These are phyloP conservation scores for Silene uniflora DNA, from an alignment of 148 eudicot genomes.

Conservation along the genomic window DNA sequence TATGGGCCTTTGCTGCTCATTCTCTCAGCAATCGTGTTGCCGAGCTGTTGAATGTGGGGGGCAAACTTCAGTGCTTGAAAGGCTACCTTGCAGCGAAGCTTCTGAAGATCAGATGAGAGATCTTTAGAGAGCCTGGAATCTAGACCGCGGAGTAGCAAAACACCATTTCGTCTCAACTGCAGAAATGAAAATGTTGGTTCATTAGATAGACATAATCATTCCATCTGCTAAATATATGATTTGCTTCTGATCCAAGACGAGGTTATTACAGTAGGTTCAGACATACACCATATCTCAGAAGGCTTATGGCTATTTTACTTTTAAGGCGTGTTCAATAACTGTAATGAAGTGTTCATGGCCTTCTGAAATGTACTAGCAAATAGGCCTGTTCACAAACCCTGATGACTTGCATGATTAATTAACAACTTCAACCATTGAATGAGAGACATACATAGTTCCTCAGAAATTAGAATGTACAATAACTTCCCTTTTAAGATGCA, in stretches of 20 bases:
- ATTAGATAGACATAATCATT: background rate
- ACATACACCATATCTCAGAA: background rate
- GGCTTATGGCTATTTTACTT: background rate
- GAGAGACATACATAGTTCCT: background rate
- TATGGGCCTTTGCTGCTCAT: slow-evolving; percentile 83
- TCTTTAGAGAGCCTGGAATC: slow-evolving; percentile 90
- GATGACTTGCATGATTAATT: background rate
- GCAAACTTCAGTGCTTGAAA: slow-evolving; percentile 87
- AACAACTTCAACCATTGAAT: background rate
- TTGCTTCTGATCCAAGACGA: too few species aligned
- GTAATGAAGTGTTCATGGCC: background rate
- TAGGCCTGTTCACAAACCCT: background rate
- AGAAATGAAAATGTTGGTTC: slow-evolving; percentile 23
- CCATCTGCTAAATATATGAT: background rate
- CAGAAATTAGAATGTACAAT: too few species aligned
- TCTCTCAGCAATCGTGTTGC: slow-evolving; percentile 76
- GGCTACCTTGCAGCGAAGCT: slow-evolving; percentile 99
- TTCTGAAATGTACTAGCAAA: background rate
- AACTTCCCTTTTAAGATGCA: too few species aligned
- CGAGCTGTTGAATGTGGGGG: slow-evolving; percentile 64
- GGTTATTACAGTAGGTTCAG: too few species aligned
- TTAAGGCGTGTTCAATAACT: background rate
- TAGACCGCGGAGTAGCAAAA: slow-evolving; percentile 70
- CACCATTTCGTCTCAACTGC: slow-evolving; percentile 79
- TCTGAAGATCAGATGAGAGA: slow-evolving; percentile 93